Evolutionary conservation across 228 moss, liverwort and hornwort genomes (phyloP).

Genomic region (Sphagnum fallax): DNA sequence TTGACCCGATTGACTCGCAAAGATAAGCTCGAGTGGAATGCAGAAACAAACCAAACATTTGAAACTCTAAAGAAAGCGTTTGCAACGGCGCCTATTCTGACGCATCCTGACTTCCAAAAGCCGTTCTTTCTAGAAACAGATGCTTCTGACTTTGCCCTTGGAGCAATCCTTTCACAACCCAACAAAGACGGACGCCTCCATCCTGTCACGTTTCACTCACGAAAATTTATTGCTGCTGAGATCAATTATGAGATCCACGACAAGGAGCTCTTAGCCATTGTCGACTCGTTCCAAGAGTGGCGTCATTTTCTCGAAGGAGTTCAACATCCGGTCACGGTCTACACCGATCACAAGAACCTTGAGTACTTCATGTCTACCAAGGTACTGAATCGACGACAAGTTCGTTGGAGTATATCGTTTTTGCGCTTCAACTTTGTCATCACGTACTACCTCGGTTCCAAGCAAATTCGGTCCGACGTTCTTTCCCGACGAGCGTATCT

Average conservation of each 20-base stretch:
- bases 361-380: not conserved
- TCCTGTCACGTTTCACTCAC: not conserved
- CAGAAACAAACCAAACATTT: not conserved
- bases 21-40: not conserved
- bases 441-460: too few species aligned
- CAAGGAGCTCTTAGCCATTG: not conserved
- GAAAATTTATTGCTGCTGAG: not conserved
- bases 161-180: not conserved
- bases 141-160: not conserved
- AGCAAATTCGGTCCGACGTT: too few species aligned
- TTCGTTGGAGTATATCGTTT: not conserved
- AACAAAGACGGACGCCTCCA: not conserved
- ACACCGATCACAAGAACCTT: slow-evolving; percentile 1
- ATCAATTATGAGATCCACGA: slow-evolving; percentile 1
- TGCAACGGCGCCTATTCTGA: not conserved
- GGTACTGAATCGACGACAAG: not conserved
- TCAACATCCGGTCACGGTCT: not conserved
- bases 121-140: not conserved
- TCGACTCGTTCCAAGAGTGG: not conserved
- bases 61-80: not conserved
- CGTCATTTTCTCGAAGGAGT: not conserved
- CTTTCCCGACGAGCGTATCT: too few species aligned
- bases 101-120: not conserved
- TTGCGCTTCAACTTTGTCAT: slow-evolving; percentile 1
- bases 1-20: not conserved